Percentiles rank a stretch among this genome's conserved stretches.
These are phyloP conservation scores for Botryotinia calthae DNA, from an alignment of 2,329 filamentous ascomycete species.

Conservation along the genomic window DNA sequence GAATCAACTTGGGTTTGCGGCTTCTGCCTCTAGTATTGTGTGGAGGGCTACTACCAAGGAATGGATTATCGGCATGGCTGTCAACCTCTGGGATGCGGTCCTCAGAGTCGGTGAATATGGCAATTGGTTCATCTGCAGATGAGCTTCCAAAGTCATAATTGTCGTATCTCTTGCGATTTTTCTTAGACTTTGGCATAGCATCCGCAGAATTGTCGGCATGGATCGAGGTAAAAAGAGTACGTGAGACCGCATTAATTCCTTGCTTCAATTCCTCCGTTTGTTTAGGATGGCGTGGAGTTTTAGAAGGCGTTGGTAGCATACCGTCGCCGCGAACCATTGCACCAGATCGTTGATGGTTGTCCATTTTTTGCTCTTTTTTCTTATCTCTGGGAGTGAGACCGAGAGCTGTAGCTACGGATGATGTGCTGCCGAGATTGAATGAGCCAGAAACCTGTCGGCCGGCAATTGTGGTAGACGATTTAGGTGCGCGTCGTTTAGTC, in stretches of 20 bases:
- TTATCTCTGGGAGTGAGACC: conserved; percentile 30
- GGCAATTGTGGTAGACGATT: conserved; percentile 43
- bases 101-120: conserved; percentile 76
- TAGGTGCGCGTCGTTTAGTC: conserved; percentile 30
- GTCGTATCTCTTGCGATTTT: conserved; percentile 55
- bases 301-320: conserved; percentile 75
- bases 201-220: conserved; percentile 48
- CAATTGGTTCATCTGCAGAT: conserved; percentile 53
- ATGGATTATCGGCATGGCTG: conserved; percentile 67
- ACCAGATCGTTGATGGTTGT: conserved; percentile 26
- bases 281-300: conserved; percentile 68
- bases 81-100: conserved; percentile 72
- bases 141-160: conserved; percentile 56
- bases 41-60: conserved; percentile 51
- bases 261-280: conserved; percentile 49
- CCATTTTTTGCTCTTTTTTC: conserved; percentile 29
- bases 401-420: conserved; percentile 42
- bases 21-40: conserved; percentile 44
- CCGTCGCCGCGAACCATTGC: conserved; percentile 37
- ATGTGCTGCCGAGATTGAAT: conserved; percentile 46
- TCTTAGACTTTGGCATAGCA: conserved; percentile 57
- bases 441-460: conserved; percentile 48
- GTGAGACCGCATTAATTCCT: conserved; percentile 54
- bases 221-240: conserved; percentile 57
- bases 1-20: conserved; percentile 53